Percentiles rank a stretch among this genome's conserved stretches.
phyloP scores from a whole-genome alignment of 805 yeast genomes.

The Candida pini region DNA sequence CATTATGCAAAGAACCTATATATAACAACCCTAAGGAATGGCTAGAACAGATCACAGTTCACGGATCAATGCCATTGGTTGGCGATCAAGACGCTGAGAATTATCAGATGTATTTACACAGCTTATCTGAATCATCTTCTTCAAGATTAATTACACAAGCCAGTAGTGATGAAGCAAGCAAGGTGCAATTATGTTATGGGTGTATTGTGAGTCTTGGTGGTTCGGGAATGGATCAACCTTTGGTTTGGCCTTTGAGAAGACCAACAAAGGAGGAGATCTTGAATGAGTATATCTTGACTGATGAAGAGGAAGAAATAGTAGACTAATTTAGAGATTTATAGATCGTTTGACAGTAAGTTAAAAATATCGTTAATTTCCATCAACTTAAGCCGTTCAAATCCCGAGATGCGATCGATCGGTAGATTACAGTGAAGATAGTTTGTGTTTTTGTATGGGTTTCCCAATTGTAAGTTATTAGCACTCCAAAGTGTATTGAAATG shows the following conservation, averaged over 20 bases:
- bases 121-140: background rate
- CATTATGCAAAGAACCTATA: constrained; percentile 49
- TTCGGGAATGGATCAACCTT: constrained; percentile 25
- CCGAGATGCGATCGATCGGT: no score
- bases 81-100: constrained; percentile 36
- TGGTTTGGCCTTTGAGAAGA: constrained; percentile 25
- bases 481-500: background rate
- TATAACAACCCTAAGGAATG: constrained; percentile 57
- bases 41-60: constrained; percentile 65
- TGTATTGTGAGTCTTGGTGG: constrained; percentile 61
- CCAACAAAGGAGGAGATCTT: constrained; percentile 24
- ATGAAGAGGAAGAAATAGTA: constrained; percentile 15
- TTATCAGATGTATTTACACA: constrained; percentile 16
- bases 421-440: no score
- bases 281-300: constrained; percentile 22
- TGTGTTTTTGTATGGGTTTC: background rate
- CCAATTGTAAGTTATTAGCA: background rate
- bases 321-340: no score
- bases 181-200: constrained; percentile 62
- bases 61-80: constrained; percentile 43
- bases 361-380: no score
- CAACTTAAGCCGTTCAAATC: no score
- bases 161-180: constrained; percentile 7
- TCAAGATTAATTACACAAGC: background rate
- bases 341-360: no score